Evolutionary conservation across 2,329 filamentous ascomycete genomes (phyloP).

Genomic region (Dactylellina parvicollis): DNA sequence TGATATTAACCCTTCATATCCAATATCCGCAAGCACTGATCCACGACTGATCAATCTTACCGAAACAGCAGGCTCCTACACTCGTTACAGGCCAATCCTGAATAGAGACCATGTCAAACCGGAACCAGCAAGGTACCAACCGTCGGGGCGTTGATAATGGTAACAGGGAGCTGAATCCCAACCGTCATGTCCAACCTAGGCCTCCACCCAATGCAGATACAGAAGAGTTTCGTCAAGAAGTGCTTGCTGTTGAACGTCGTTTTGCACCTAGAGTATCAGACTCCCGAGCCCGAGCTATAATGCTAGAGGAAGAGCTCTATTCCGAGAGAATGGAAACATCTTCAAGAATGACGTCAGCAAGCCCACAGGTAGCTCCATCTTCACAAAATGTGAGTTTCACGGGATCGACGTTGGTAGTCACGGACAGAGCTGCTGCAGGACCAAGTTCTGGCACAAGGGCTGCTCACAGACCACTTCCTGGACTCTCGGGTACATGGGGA

Average conservation of each 20-base stretch:
- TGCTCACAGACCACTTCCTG: not conserved
- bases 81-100: not conserved
- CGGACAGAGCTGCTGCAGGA: not conserved
- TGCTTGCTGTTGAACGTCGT: conserved; percentile 9
- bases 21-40: too few relatives aligned
- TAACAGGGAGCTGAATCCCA: conserved; percentile 13
- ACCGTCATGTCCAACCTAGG: conserved; percentile 26
- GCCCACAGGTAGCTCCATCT: not conserved
- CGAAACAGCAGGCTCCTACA: too few relatives aligned
- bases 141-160: not conserved
- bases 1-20: too few relatives aligned
- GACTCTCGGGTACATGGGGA: not conserved
- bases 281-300: conserved; percentile 23
- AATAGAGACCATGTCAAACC: not conserved
- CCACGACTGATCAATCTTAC: too few relatives aligned
- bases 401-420: not conserved
- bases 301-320: conserved; percentile 20
- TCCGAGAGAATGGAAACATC: not conserved
- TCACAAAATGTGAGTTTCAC: not conserved
- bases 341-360: not conserved
- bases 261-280: conserved; percentile 27
- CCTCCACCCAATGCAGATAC: conserved; percentile 28
- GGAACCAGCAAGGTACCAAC: not conserved
- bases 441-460: not conserved
- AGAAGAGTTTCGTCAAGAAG: conserved; percentile 19